Evolutionary conservation across 306 rosid species (phyloP).

Genomic region (Abrus pulchellus): DNA sequence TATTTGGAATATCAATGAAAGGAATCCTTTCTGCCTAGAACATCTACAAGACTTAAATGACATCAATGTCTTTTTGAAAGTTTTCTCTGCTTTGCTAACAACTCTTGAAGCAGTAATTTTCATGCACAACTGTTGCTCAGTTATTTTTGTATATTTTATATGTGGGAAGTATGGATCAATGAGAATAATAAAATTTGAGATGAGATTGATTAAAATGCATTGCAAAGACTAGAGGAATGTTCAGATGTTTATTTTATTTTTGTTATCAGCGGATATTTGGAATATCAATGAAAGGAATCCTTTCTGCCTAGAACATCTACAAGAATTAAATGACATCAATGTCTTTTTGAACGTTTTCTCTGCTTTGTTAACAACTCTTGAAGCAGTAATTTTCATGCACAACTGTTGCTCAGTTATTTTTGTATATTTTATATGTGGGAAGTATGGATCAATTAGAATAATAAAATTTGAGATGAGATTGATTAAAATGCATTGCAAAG

Average conservation of each 20-base stretch:
- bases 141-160: conserved; percentile 6
- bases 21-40: conserved; percentile 1
- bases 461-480: conserved; percentile 23
- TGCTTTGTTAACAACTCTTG: neutral
- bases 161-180: neutral
- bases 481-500: conserved; percentile 31
- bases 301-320: neutral
- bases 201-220: conserved; percentile 28
- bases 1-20: conserved; percentile 2
- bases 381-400: conserved; percentile 18
- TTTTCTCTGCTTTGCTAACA: neutral
- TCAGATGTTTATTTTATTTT: conserved; percentile 14
- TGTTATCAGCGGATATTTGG: conserved; percentile 10
- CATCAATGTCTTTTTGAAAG: neutral
- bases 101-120: conserved; percentile 9
- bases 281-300: conserved; percentile 14
- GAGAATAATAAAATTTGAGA: conserved; percentile 29
- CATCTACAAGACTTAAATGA: neutral
- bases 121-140: conserved; percentile 16
- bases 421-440: neutral
- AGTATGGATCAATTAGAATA: conserved; percentile 28
- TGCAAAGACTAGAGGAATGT: conserved; percentile 19
- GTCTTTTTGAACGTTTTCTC: neutral
- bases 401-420: conserved; percentile 10
- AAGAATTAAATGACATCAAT: neutral